Percentiles rank a stretch among this genome's conserved stretches.
These are phyloP conservation scores for Aspergillus fischeri DNA, from an alignment of 2,329 filamentous ascomycete genomes.

Conservation along the genomic window DNA sequence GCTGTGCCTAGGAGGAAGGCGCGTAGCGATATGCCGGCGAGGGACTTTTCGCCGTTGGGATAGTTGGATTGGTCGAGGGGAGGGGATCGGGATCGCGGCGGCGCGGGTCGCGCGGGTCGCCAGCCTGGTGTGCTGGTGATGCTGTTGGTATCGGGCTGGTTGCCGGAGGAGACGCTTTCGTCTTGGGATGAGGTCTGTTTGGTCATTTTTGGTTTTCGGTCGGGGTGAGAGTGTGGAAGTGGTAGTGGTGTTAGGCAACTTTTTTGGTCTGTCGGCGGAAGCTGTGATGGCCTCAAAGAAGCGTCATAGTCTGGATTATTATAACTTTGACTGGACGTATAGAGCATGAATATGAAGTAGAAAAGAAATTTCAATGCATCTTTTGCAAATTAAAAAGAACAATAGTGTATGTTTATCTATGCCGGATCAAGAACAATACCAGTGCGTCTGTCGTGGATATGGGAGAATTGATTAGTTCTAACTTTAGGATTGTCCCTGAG, in stretches of 20 bases:
- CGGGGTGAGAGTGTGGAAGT: slow-evolving; percentile 10
- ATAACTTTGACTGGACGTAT: neutral
- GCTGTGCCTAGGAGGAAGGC: slow-evolving; percentile 42
- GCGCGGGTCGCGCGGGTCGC: slow-evolving; percentile 10
- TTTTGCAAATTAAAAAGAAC: neutral
- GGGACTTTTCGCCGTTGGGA: slow-evolving; percentile 38
- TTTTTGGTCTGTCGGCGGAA: neutral
- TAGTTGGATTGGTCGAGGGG: slow-evolving; percentile 29
- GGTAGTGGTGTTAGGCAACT: slow-evolving; percentile 4
- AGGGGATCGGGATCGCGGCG: slow-evolving; percentile 7
- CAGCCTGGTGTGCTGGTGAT: slow-evolving; percentile 9
- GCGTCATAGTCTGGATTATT: neutral
- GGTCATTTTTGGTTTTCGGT: slow-evolving; percentile 13
- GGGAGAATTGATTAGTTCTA: neutral
- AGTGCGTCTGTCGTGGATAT: neutral
- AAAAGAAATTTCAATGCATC: neutral
- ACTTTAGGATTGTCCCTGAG: neutral
- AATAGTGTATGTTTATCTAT: slow-evolving; percentile 7
- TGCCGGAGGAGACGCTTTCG: neutral
- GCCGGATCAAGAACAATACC: slow-evolving; percentile 13
- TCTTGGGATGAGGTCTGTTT: slow-evolving; percentile 7
- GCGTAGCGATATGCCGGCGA: slow-evolving; percentile 43
- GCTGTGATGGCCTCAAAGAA: neutral
- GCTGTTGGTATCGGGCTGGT: slow-evolving; percentile 6
- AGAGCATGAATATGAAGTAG: neutral